Conservation (phyloP, 2,329 filamentous ascomycete species). For the Sphaceloma murrayae region DNA sequence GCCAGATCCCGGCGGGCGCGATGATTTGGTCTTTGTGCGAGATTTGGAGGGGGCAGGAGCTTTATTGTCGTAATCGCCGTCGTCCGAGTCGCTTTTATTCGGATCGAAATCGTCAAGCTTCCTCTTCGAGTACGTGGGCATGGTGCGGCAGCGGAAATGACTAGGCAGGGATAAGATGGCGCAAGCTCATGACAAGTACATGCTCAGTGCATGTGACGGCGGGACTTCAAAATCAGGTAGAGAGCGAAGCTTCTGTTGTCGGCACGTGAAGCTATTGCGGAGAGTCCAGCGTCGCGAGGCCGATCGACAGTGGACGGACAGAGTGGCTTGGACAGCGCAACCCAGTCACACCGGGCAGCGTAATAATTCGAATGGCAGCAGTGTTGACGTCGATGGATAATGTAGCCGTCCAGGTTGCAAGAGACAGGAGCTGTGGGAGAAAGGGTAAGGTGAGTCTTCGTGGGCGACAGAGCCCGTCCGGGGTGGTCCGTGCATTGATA, state of each 20-base stretch:
- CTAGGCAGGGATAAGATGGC: neutral
- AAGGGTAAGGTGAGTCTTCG: neutral
- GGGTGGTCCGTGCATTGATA: conserved; percentile 11
- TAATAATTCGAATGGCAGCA: too few relatives aligned
- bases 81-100: conserved; percentile 30
- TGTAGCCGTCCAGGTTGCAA: neutral
- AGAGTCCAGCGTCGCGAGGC: too few relatives aligned
- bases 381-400: neutral
- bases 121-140: conserved; percentile 28
- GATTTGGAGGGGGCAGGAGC: conserved; percentile 21
- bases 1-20: conserved; percentile 14
- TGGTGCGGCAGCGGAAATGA: conserved; percentile 9
- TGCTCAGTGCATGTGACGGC: neutral
- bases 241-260: too few relatives aligned
- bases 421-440: neutral
- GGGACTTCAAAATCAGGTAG: too few relatives aligned
- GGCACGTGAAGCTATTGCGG: too few relatives aligned
- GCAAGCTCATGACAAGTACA: conserved; percentile 3
- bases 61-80: conserved; percentile 29
- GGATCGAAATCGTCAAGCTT: conserved; percentile 31
- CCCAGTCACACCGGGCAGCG: too few relatives aligned
- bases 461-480: neutral
- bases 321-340: too few relatives aligned
- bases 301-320: too few relatives aligned
- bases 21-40: conserved; percentile 19